phyloP scores from a whole-genome alignment of 2,329 filamentous ascomycete species.

The Diplodia scrobiculata region DNA sequence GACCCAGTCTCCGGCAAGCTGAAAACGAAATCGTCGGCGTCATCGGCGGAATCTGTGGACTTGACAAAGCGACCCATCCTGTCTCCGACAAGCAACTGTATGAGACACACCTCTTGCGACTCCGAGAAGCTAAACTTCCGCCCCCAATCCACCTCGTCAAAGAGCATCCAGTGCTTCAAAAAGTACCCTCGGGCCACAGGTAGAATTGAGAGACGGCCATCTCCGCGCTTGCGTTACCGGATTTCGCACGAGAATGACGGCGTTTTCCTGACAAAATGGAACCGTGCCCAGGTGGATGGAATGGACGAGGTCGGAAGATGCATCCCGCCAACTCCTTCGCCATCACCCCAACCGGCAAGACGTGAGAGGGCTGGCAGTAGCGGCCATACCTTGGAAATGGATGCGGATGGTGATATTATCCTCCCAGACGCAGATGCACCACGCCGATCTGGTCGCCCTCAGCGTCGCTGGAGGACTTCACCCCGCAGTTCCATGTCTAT shows the following conservation, averaged over 20 bases:
- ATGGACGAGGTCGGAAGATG: slow-evolving; percentile 11
- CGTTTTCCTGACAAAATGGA: background rate
- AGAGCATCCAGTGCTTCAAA: background rate
- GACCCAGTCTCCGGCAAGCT: background rate
- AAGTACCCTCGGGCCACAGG: no score
- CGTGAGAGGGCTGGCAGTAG: background rate
- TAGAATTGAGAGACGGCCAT: background rate
- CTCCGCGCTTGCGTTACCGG: no score
- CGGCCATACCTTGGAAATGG: background rate
- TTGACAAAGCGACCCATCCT: background rate
- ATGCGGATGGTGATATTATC: slow-evolving; percentile 18
- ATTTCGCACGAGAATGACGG: slow-evolving; percentile 2
- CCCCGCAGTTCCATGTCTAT: slow-evolving; percentile 17
- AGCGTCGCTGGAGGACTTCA: background rate
- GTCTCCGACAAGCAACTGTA: slow-evolving; percentile 2
- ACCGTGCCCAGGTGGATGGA: slow-evolving; percentile 18
- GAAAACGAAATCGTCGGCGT: background rate
- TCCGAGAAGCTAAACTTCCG: background rate
- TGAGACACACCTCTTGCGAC: background rate
- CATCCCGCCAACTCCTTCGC: background rate
- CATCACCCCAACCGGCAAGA: background rate
- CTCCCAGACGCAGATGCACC: slow-evolving; percentile 24
- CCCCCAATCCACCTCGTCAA: background rate
- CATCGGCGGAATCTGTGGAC: background rate
- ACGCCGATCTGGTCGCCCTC: background rate